phyloP scores from a whole-genome alignment of 225 moss, liverwort and hornwort genomes.

The Rhytidiadelphus loreus region DNA sequence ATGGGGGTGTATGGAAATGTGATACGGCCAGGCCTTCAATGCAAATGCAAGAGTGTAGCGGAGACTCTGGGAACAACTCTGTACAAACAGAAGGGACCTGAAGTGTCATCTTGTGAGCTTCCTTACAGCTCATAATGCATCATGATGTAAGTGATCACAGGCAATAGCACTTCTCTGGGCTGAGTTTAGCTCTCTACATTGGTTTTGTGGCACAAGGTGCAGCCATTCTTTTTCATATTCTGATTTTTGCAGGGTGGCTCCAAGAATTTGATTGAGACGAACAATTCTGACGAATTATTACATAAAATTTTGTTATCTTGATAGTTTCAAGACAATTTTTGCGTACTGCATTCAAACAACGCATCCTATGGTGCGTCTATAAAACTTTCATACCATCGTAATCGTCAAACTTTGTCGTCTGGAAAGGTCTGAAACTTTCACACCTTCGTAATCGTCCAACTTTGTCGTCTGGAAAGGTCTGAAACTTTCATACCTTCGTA shows the following conservation, averaged over 20 bases:
- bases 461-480: background rate
- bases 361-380: background rate
- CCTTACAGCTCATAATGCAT: slow-evolving; percentile 27
- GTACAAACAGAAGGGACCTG: slow-evolving; percentile 46
- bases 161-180: background rate
- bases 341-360: too few relatives aligned
- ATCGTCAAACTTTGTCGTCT: background rate
- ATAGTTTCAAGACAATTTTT: background rate
- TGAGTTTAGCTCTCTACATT: background rate
- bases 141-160: background rate
- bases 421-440: too few relatives aligned
- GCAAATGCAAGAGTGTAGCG: slow-evolving; percentile 81
- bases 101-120: slow-evolving; percentile 57
- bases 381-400: background rate
- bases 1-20: slow-evolving; percentile 96
- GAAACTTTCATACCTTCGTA: background rate
- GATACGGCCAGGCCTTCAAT: slow-evolving; percentile 63
- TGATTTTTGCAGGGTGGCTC: background rate
- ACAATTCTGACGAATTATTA: background rate
- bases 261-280: background rate
- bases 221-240: background rate
- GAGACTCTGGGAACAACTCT: slow-evolving; percentile 56
- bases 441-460: background rate
- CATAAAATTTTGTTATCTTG: background rate
- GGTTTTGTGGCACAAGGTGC: background rate